Evolutionary conservation across 352 stramenopile genomes (phyloP).

Genomic region (Thalassiosira allenii): DNA sequence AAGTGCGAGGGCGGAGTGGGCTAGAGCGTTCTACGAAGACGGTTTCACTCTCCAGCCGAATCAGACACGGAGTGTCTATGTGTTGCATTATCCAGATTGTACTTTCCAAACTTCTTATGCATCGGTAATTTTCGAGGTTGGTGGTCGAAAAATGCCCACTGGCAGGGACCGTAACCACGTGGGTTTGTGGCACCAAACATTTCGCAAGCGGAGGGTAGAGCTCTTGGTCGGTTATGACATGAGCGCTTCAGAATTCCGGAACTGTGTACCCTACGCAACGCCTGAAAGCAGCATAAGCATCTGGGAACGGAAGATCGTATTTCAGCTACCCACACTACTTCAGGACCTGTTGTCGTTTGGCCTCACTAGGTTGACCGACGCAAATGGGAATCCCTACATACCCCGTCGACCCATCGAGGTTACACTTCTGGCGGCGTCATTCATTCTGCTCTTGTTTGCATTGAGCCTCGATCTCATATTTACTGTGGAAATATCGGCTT

Average conservation of each 20-base stretch:
- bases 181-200: slow-evolving; percentile 48
- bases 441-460: slow-evolving; percentile 49
- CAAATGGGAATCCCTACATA: slow-evolving; percentile 37
- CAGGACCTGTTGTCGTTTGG: slow-evolving; percentile 48
- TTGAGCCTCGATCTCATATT: slow-evolving; percentile 49
- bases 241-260: slow-evolving; percentile 41
- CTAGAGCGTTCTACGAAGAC: slow-evolving; percentile 39
- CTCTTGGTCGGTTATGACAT: slow-evolving; percentile 77
- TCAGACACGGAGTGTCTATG: slow-evolving; percentile 71
- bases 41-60: slow-evolving; percentile 77
- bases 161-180: slow-evolving; percentile 5
- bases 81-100: slow-evolving; percentile 77
- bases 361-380: slow-evolving; percentile 24
- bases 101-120: slow-evolving; percentile 73
- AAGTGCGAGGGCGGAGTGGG: slow-evolving; percentile 9
- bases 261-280: slow-evolving; percentile 60
- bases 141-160: slow-evolving; percentile 3
- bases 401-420: slow-evolving; percentile 29
- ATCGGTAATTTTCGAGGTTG: slow-evolving; percentile 71
- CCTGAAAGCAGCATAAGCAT: slow-evolving; percentile 19
- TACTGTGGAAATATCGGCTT: slow-evolving; percentile 29
- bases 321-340: slow-evolving; percentile 37
- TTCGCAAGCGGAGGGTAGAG: slow-evolving; percentile 57
- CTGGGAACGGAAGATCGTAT: slow-evolving; percentile 41
- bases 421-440: slow-evolving; percentile 42